Conservation (phyloP, 2,329 filamentous ascomycete species). For the Ophiobolus disseminans region DNA sequence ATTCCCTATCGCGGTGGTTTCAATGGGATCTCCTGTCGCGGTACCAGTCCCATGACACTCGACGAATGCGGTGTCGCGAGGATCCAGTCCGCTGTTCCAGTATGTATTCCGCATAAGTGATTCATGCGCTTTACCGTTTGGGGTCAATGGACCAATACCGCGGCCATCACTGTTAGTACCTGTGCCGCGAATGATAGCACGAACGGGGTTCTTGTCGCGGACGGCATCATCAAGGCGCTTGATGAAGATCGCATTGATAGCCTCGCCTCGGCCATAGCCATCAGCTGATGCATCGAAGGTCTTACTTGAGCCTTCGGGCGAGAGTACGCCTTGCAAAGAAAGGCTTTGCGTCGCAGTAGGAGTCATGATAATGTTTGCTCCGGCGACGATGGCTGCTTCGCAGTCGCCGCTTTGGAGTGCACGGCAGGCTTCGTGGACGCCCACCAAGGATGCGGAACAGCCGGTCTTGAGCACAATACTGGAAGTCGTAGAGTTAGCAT, state of each 20-base stretch:
- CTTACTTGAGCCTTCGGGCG: background rate
- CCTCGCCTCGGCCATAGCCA: background rate
- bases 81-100: background rate
- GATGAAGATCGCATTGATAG: background rate
- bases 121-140: background rate
- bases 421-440: slow-evolving; percentile 27
- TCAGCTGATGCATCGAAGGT: background rate
- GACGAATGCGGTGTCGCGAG: background rate
- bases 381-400: slow-evolving; percentile 21
- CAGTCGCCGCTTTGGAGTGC: slow-evolving; percentile 15
- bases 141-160: background rate
- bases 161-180: background rate
- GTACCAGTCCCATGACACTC: background rate
- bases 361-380: slow-evolving; percentile 21
- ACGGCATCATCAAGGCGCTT: background rate
- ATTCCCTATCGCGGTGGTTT: background rate
- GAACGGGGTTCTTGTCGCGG: background rate
- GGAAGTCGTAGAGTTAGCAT: too few relatives aligned
- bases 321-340: too few relatives aligned
- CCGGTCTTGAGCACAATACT: slow-evolving; percentile 39
- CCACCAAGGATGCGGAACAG: slow-evolving; percentile 43
- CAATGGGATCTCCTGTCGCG: background rate
- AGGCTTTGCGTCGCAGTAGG: slow-evolving; percentile 13
- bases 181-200: background rate
- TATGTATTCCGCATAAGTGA: background rate